Evolutionary conservation across 441 rosid species (phyloP).

Genomic region (Croton setiger): DNA sequence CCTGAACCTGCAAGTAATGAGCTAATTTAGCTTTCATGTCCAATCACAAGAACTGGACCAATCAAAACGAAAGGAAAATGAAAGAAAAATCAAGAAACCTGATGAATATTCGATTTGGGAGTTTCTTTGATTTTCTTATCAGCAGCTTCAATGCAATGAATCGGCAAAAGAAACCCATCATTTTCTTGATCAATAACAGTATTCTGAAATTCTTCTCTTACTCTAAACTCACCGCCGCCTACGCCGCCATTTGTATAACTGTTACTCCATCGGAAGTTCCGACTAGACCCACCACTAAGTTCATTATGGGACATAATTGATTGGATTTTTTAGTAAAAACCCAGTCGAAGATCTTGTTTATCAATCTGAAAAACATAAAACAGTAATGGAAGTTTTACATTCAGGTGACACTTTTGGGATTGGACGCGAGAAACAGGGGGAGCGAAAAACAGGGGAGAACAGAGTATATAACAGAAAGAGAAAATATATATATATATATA

Average conservation of each 20-base stretch:
- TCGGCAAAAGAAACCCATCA: too few relatives aligned
- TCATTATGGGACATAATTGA: too few relatives aligned
- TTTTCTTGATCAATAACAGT: not conserved
- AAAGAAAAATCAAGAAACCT: constrained; percentile 14
- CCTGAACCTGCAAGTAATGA: constrained; percentile 18
- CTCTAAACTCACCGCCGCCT: not conserved
- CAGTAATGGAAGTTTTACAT: not conserved
- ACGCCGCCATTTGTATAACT: too few relatives aligned
- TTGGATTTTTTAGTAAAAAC: not conserved
- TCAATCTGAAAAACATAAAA: not conserved
- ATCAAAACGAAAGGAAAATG: not conserved
- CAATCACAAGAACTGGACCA: not conserved
- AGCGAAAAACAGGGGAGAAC: constrained; percentile 12
- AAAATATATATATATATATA: too few relatives aligned
- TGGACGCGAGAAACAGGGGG: constrained; percentile 1
- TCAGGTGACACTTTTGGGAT: not conserved
- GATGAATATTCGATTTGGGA: not conserved
- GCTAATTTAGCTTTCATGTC: too few relatives aligned
- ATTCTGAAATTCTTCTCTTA: not conserved
- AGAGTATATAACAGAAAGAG: constrained; percentile 10
- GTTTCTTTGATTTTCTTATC: constrained; percentile 6
- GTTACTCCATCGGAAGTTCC: not conserved
- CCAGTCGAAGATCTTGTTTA: not conserved
- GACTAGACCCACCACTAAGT: constrained; percentile 5
- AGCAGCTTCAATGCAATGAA: constrained; percentile 14